These are phyloP conservation scores for Carnegiea gigantea DNA, from an alignment of 179 eudicot species.

Conservation along the genomic window DNA sequence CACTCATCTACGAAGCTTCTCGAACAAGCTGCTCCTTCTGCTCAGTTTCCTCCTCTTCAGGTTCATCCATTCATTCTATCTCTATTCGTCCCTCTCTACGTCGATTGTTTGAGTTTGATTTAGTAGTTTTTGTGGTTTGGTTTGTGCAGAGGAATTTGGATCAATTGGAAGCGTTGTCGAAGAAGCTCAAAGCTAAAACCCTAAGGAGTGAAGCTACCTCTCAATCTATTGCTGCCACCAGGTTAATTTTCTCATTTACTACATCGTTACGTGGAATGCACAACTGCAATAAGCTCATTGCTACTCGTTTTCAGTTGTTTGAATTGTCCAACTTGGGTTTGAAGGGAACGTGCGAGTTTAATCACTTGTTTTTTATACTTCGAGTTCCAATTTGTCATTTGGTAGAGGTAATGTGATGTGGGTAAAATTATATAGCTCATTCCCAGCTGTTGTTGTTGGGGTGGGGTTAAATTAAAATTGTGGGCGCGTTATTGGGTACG, in stretches of 20 bases:
- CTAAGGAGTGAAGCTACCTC: slow-evolving; percentile 91
- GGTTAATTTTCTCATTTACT: slow-evolving; percentile 34
- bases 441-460: not conserved
- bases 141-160: slow-evolving; percentile 76
- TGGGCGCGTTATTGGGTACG: not conserved
- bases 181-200: slow-evolving; percentile 88
- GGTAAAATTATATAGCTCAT: not conserved
- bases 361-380: not conserved
- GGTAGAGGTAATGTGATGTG: not conserved
- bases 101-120: not conserved
- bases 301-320: not conserved
- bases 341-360: not conserved
- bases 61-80: slow-evolving; percentile 28
- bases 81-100: not conserved
- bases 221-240: slow-evolving; percentile 88
- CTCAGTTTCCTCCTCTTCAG: slow-evolving; percentile 98
- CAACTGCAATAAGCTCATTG: not conserved
- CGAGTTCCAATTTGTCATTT: not conserved
- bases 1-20: slow-evolving; percentile 92
- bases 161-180: slow-evolving; percentile 88
- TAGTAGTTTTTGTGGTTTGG: too few species aligned
- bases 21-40: slow-evolving; percentile 93
- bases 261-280: not conserved
- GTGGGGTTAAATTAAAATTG: not conserved
- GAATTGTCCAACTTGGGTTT: not conserved